Conservation (phyloP, 768 basidiomycete genomes). For the Dioszegia aurantiaca region DNA sequence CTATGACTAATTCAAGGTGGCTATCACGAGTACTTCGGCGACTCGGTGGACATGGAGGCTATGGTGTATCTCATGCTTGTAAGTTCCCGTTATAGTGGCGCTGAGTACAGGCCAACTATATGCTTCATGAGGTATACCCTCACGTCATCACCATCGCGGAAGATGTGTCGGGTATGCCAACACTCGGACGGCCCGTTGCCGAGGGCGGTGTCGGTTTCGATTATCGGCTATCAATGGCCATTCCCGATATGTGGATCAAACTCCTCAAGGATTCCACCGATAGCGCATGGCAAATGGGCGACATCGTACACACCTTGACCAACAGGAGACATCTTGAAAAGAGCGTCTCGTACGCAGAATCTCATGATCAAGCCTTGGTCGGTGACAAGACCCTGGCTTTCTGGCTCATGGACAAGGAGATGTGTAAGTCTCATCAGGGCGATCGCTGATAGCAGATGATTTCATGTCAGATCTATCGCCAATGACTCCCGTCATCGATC, state of each 20-base stretch:
- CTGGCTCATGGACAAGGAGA: constrained; percentile 99
- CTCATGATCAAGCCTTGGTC: constrained; percentile 95
- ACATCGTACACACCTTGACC: constrained; percentile 82
- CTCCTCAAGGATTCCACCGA: constrained; percentile 87
- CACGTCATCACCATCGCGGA: constrained; percentile 86
- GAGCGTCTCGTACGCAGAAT: constrained; percentile 89
- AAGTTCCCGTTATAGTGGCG: constrained; percentile 49
- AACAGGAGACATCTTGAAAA: constrained; percentile 87
- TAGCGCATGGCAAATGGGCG: constrained; percentile 79
- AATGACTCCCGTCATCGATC: constrained; percentile 77
- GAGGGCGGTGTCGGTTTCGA: constrained; percentile 95
- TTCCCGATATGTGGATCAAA: constrained; percentile 99
- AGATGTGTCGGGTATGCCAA: constrained; percentile 98
- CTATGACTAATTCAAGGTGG: constrained; percentile 54
- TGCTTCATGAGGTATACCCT: constrained; percentile 78
- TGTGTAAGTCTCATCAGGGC: constrained; percentile 67
- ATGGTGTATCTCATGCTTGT: constrained; percentile 97
- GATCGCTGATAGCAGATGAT: constrained; percentile 61
- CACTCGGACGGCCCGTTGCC: constrained; percentile 73
- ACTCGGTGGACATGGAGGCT: constrained; percentile 75
- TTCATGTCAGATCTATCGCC: constrained; percentile 86
- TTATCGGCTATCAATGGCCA: constrained; percentile 95
- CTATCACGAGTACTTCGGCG: constrained; percentile 97
- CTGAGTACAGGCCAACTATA: constrained; percentile 76
- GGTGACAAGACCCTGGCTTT: constrained; percentile 99